A percentile compares a stretch with the other conserved stretches of the same genome.
These are phyloP conservation scores for Fonsecaea pedrosoi DNA, from an alignment of 2,329 filamentous ascomycete species.

Conservation along the genomic window DNA sequence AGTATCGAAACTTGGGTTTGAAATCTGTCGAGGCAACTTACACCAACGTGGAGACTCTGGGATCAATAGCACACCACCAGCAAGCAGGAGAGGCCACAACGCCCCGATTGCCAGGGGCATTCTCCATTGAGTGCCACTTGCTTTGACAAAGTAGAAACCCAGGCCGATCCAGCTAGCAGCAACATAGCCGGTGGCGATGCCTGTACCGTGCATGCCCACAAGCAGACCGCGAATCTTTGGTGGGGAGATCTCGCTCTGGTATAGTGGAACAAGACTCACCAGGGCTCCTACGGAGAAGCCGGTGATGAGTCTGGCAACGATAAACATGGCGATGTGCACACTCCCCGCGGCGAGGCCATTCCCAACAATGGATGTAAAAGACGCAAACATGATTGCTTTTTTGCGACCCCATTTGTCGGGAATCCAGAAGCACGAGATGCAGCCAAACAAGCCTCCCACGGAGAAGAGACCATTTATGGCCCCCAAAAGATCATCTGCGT, in stretches of 20 bases:
- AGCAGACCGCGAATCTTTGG: constrained; percentile 27
- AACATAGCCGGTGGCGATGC: constrained; percentile 19
- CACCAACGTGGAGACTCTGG: constrained; percentile 42
- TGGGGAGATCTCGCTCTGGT: constrained; percentile 28
- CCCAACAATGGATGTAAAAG: constrained; percentile 1
- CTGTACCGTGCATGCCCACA: constrained; percentile 24
- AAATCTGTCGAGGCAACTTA: background rate
- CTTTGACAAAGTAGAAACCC: constrained; percentile 22
- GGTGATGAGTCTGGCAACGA: constrained; percentile 25
- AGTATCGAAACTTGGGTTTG: background rate
- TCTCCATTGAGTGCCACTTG: constrained; percentile 23
- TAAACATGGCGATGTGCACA: constrained; percentile 24
- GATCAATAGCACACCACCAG: constrained; percentile 50
- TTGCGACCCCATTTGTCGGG: constrained; percentile 14
- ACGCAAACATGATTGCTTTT: constrained; percentile 12
- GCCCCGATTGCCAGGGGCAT: constrained; percentile 25
- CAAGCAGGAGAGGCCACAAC: constrained; percentile 33
- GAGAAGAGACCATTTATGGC: constrained; percentile 22
- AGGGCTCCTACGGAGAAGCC: constrained; percentile 15
- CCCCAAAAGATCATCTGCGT: constrained; percentile 49
- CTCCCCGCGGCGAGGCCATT: constrained; percentile 7
- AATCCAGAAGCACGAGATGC: constrained; percentile 47
- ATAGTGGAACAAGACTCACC: constrained; percentile 24
- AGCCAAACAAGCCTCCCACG: constrained; percentile 32
- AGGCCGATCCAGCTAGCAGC: constrained; percentile 28